Conservation (phyloP, 2,329 filamentous ascomycete species). For the Fusarium sp. region DNA sequence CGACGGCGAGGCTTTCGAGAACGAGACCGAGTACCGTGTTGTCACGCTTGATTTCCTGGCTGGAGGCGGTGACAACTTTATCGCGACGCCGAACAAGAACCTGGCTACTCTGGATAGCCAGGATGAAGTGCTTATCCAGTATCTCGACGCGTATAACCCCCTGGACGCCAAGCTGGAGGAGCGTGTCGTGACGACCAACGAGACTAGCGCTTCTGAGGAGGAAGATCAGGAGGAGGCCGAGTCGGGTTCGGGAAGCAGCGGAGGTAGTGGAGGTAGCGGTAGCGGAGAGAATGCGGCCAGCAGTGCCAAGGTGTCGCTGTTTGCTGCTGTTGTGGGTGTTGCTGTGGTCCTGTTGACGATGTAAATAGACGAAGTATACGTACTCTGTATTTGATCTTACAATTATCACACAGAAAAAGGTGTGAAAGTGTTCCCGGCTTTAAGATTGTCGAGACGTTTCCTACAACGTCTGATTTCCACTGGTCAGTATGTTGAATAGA, state of each 20-base stretch:
- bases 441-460: background rate
- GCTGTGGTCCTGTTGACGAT: slow-evolving; percentile 32
- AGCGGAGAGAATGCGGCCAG: slow-evolving; percentile 15
- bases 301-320: slow-evolving; percentile 12
- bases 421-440: background rate
- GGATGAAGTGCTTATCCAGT: slow-evolving; percentile 65
- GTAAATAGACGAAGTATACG: slow-evolving; percentile 23
- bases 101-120: slow-evolving; percentile 63
- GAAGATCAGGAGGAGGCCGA: slow-evolving; percentile 20
- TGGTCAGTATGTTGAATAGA: background rate
- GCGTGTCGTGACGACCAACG: slow-evolving; percentile 45
- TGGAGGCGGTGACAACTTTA: slow-evolving; percentile 72
- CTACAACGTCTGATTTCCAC: background rate
- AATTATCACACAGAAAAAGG: background rate
- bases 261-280: slow-evolving; percentile 2
- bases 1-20: slow-evolving; percentile 60
- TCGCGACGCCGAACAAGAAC: slow-evolving; percentile 49
- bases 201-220: slow-evolving; percentile 12
- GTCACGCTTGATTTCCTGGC: slow-evolving; percentile 74
- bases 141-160: slow-evolving; percentile 62
- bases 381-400: slow-evolving; percentile 1
- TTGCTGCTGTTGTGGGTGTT: slow-evolving; percentile 24
- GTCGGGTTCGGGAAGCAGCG: slow-evolving; percentile 4
- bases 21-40: slow-evolving; percentile 62
- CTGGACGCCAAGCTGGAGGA: slow-evolving; percentile 62